Evolutionary conservation across 2,329 filamentous ascomycete species (phyloP), one percentile per base, ranked within the genome.

Genomic region (Xylariales sp.): DNA sequence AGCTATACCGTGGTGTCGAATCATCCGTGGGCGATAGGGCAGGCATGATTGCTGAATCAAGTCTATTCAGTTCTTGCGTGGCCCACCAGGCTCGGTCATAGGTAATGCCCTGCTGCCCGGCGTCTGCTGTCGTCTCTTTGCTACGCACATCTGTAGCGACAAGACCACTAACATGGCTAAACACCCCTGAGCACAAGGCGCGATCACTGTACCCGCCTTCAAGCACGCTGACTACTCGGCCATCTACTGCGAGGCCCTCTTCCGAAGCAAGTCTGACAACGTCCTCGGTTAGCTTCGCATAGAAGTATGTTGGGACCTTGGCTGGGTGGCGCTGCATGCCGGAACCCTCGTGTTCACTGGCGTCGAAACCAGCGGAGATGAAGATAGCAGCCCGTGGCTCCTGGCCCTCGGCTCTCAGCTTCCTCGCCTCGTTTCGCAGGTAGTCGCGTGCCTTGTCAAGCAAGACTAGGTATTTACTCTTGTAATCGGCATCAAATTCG

Each of bases 321-420:
- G 95, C 90, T 41, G 86, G 84, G 61, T 98, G 93, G 32, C 93
- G 78, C 62, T 98, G 93, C 93, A 98, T 98, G 4, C 88, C 88
- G 4, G 77, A 71, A 14, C 85, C 82, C 60, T 98, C 93, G 81
- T 87, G 94, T 57, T 98, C 89, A 55, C 90, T 96, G 4, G 93
- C 93, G 63, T 98, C 93, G 48, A 98, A 98, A 0, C 93, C 94
- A 3, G 93, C 90, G 31, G 91, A 97, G 34, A 98, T 67, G 64
- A 98, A 98, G 31, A 98, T 89, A 23, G 88, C 91, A 2, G 86
- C 87, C 53, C 84, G 91, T 4, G 89, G 85, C 17, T 67, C 67
- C 23, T 81, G 73, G 27, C 78, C 75, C 35, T 74, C 66, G 14
- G 69, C 65, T 8, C 67, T 70, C 20, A 93, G 63, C 20, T 78